Percentiles rank a stretch among this genome's conserved stretches.
phyloP scores from a whole-genome alignment of 2,329 filamentous ascomycete species.

The Aspergillus fumigatiaffinis region DNA sequence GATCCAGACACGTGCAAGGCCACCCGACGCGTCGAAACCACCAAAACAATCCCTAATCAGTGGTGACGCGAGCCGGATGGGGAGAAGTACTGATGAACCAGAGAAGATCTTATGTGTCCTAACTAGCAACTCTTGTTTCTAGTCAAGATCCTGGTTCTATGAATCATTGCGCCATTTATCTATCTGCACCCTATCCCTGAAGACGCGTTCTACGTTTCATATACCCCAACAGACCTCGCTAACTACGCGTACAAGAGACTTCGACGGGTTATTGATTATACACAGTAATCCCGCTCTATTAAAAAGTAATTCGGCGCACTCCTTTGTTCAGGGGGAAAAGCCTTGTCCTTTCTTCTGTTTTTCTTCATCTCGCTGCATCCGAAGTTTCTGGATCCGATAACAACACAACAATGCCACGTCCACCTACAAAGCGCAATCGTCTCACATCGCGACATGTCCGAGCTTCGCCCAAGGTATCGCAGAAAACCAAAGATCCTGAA shows the following conservation, averaged over 20 bases:
- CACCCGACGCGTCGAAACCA: background rate
- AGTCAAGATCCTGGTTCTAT: background rate
- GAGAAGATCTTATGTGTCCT: background rate
- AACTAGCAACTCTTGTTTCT: background rate
- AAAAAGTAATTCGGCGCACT: background rate
- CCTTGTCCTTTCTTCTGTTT: background rate
- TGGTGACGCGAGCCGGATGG: background rate
- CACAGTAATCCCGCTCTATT: background rate
- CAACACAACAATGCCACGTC: conserved; percentile 23
- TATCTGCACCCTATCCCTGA: background rate
- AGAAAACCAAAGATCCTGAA: background rate
- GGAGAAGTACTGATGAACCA: background rate
- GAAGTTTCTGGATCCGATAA: background rate
- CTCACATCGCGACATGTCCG: conserved; percentile 8
- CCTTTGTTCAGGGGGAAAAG: background rate
- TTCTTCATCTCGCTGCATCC: background rate
- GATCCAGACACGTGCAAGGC: background rate
- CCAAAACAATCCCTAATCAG: background rate
- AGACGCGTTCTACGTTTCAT: background rate
- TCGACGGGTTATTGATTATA: background rate
- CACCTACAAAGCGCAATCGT: conserved; percentile 25
- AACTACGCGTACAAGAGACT: background rate
- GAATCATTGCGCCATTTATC: background rate
- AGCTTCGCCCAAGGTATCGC: conserved; percentile 1
- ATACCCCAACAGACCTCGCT: background rate